These are phyloP conservation scores for Umbellularia californica DNA, from an alignment of 164 flowering plant species.

Conservation along the genomic window DNA sequence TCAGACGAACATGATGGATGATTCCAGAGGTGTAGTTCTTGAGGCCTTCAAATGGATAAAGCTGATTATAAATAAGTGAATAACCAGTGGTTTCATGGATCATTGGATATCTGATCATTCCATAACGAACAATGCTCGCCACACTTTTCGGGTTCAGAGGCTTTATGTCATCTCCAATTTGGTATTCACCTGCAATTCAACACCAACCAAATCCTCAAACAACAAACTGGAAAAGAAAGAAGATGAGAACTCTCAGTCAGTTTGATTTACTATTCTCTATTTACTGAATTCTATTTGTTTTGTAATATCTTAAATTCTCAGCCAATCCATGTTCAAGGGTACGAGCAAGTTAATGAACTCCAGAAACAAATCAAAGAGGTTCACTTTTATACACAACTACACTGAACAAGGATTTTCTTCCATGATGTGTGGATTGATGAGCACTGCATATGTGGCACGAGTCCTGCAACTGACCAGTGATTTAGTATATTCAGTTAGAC, in stretches of 20 bases:
- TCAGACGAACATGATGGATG: slow-evolving; percentile 88
- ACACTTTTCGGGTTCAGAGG: slow-evolving; percentile 65
- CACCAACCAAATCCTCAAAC: slow-evolving; percentile 1
- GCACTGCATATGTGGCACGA: no score
- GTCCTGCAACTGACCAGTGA: no score
- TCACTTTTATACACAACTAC: no score
- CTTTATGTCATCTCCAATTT: slow-evolving; percentile 65
- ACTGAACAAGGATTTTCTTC: no score
- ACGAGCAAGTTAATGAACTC: no score
- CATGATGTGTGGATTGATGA: no score
- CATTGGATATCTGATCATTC: slow-evolving; percentile 27
- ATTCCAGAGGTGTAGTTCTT: slow-evolving; percentile 92
- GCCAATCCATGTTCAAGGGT: neutral
- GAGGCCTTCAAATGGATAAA: slow-evolving; percentile 83
- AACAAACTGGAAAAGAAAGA: neutral
- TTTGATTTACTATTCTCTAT: no score
- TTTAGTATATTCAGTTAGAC: no score
- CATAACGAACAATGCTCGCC: slow-evolving; percentile 63
- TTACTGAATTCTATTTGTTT: no score
- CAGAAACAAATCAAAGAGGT: no score
- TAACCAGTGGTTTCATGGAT: slow-evolving; percentile 45
- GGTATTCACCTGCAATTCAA: slow-evolving; percentile 65
- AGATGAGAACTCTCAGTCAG: neutral
- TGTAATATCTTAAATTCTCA: neutral
- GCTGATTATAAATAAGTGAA: slow-evolving; percentile 76